phyloP scores from a whole-genome alignment of 495 filamentous ascomycete species.

The Bathelium albidoporum region DNA sequence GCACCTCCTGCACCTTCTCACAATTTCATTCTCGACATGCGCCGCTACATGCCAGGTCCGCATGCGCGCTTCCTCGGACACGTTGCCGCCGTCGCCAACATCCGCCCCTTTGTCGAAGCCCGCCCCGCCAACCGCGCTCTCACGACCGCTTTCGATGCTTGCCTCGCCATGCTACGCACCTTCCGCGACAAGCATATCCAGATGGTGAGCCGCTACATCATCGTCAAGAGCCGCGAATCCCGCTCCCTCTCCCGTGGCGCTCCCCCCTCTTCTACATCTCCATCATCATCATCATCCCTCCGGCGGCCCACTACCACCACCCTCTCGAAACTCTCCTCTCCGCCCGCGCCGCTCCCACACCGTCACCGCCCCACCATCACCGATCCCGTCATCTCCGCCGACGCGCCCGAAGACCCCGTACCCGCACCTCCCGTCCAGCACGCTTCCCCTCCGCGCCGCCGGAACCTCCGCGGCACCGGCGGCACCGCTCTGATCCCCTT shows the following conservation, averaged over 20 bases:
- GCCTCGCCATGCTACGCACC: constrained; percentile 76
- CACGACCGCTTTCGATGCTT: constrained; percentile 77
- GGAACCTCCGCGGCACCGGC: constrained; percentile 77
- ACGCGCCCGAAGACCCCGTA: constrained; percentile 11
- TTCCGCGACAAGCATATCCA: constrained; percentile 93
- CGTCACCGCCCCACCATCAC: constrained; percentile 11
- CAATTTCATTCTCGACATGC: constrained; percentile 95
- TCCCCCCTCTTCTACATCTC: background rate
- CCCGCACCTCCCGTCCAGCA: constrained; percentile 22
- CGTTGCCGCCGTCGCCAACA: constrained; percentile 71
- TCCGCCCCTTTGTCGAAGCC: constrained; percentile 70
- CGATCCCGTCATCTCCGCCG: background rate
- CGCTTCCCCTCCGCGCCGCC: constrained; percentile 18
- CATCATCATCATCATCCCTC: background rate
- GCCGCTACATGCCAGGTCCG: constrained; percentile 87
- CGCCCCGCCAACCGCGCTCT: constrained; percentile 53
- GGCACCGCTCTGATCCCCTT: constrained; percentile 90
- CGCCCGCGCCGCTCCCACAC: background rate
- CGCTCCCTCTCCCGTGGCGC: constrained; percentile 39
- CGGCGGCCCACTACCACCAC: constrained; percentile 19
- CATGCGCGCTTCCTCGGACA: constrained; percentile 83
- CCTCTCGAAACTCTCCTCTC: background rate
- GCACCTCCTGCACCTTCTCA: constrained; percentile 50
- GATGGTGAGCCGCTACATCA: constrained; percentile 93
- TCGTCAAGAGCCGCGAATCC: constrained; percentile 55